phyloP scores from a whole-genome alignment of 2,329 filamentous ascomycete species.

The Fusarium torulosum region DNA sequence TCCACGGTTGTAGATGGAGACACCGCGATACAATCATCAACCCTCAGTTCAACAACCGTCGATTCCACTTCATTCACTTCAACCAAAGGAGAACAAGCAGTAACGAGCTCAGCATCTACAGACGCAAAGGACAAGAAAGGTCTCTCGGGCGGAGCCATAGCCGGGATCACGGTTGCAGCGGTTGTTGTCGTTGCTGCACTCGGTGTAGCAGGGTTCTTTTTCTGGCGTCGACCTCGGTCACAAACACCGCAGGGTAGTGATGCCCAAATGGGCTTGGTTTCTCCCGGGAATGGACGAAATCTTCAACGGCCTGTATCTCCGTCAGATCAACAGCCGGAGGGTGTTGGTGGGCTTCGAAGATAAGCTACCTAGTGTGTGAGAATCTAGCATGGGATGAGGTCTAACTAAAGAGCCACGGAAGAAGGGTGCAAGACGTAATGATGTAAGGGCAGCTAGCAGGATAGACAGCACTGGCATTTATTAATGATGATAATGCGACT shows the following conservation, averaged over 20 bases:
- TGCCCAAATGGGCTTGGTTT: neutral
- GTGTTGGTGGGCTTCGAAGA: neutral
- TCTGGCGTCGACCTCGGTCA: neutral
- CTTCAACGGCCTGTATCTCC: neutral
- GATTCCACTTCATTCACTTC: neutral
- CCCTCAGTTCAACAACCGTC: neutral
- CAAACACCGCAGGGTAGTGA: neutral
- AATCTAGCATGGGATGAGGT: too few species aligned
- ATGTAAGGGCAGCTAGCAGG: too few species aligned
- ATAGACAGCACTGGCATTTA: too few species aligned
- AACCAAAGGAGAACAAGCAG: neutral
- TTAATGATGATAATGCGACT: too few species aligned
- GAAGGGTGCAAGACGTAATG: too few species aligned
- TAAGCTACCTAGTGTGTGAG: neutral
- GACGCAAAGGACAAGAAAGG: neutral
- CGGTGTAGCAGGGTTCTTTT: neutral
- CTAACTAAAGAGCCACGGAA: too few species aligned
- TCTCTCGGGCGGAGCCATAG: neutral
- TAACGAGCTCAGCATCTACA: neutral
- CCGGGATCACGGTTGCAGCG: neutral
- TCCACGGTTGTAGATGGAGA: neutral
- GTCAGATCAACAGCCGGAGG: neutral
- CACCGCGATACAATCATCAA: neutral
- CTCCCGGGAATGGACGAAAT: rapidly evolving
- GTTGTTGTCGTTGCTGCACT: rapidly evolving